Percentiles rank a stretch among this genome's conserved stretches.
Conservation (phyloP, 2,329 filamentous ascomycete species). For the Talaromyces amestolkiae region DNA sequence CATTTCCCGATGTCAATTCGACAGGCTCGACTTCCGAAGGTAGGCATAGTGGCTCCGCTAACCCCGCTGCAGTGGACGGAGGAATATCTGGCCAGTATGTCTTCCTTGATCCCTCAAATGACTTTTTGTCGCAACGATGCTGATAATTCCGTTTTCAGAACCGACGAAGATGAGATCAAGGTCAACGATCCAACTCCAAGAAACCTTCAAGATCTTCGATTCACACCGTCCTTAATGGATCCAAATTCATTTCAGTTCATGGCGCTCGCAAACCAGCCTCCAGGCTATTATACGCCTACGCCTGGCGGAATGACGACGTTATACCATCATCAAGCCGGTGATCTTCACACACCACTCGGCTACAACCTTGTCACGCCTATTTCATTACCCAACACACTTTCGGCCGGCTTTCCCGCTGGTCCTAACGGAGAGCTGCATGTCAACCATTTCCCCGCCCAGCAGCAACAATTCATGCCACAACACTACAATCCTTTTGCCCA, state of each 20-base stretch:
- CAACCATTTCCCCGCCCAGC: conserved; percentile 57
- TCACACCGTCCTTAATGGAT: conserved; percentile 86
- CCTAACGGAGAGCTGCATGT: conserved; percentile 65
- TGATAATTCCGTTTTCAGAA: conserved; percentile 31
- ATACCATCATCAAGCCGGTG: conserved; percentile 79
- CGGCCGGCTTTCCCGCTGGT: conserved; percentile 61
- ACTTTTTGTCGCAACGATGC: neutral
- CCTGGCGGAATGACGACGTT: conserved; percentile 73
- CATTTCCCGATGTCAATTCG: conserved; percentile 70
- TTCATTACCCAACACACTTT: conserved; percentile 69
- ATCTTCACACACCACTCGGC: conserved; percentile 76
- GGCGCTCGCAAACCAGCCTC: conserved; percentile 72
- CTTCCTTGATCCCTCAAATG: neutral
- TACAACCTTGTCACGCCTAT: conserved; percentile 77
- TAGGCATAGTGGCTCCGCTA: conserved; percentile 42
- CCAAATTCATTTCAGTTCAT: conserved; percentile 78
- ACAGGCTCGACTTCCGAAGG: conserved; percentile 39
- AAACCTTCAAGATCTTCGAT: conserved; percentile 78
- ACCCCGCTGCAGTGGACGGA: conserved; percentile 25
- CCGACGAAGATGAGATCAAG: conserved; percentile 56
- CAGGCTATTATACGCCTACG: conserved; percentile 85
- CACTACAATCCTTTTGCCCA: conserved; percentile 68
- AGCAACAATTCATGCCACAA: conserved; percentile 54
- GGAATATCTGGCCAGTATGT: conserved; percentile 24
- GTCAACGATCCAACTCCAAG: conserved; percentile 82